Percentiles rank a stretch among this genome's conserved stretches.
These are phyloP conservation scores for Penicillium sp. DNA, from an alignment of 2,329 filamentous ascomycete species.

Conservation along the genomic window DNA sequence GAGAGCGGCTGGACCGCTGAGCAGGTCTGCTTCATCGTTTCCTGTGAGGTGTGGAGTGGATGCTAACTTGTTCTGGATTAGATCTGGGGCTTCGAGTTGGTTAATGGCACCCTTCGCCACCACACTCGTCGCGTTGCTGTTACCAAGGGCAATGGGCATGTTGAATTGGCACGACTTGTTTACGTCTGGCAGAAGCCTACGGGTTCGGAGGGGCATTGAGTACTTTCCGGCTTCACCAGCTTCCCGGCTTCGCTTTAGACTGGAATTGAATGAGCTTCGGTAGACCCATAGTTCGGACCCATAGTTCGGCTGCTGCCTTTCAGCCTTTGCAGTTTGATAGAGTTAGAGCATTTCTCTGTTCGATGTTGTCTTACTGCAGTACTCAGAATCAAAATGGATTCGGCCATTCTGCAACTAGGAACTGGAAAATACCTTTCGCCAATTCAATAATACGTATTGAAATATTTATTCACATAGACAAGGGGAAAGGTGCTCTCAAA, in stretches of 20 bases:
- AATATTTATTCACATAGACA: background rate
- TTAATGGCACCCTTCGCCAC: slow-evolving; percentile 39
- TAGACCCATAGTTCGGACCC: background rate
- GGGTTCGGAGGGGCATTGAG: slow-evolving; percentile 3
- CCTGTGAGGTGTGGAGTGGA: background rate
- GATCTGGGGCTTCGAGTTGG: slow-evolving; percentile 48
- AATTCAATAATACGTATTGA: background rate
- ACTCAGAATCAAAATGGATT: background rate
- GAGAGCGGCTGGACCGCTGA: slow-evolving; percentile 54
- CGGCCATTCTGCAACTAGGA: background rate
- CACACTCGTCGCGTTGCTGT: slow-evolving; percentile 45
- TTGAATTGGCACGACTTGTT: slow-evolving; percentile 40
- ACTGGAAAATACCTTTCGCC: background rate
- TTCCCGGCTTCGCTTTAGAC: background rate
- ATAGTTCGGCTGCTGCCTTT: background rate
- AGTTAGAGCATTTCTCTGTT: background rate
- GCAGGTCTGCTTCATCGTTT: slow-evolving; percentile 41
- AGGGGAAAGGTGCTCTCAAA: background rate
- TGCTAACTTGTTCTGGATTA: slow-evolving; percentile 19
- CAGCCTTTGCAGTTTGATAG: background rate
- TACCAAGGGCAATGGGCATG: slow-evolving; percentile 34
- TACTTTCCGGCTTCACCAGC: background rate
- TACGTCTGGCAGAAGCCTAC: slow-evolving; percentile 33
- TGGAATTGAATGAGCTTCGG: background rate
- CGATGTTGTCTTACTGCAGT: background rate